Evolutionary conservation across 805 yeast species (phyloP), one percentile per base, ranked within the genome.

Genomic region (Saccharomycopsis amapae): DNA sequence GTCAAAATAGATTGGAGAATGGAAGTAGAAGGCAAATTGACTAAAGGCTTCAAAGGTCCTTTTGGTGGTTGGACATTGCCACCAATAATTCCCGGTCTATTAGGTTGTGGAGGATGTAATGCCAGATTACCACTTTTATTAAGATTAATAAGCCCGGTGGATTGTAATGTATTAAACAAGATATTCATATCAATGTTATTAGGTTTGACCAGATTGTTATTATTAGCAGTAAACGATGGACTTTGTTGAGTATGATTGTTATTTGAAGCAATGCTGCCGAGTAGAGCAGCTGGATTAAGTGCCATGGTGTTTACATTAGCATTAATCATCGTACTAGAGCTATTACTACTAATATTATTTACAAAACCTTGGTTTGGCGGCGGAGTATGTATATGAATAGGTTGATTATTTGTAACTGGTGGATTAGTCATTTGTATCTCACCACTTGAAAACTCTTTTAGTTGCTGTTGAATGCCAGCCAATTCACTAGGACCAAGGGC

Each of bases 391-490:
- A 22, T 31, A 23, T 5, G 26, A n/a, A 15, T 26, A 5, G 44
- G 26, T 25, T 10, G 19, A 30, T 13, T 32, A 19, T 34, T 19
- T 41, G 44, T 23, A 17, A 25, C 9, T 26, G 38, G 22, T 4
- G 41, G 33, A 26, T 13, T 28, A 23, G 17, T 17, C 24, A 20
- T 28, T 31, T 34, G 43, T 32, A 31, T 31, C 48, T 63, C 64
- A 38, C 64, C 68, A 45, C 64, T 66, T 51, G 62, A 64, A 46
- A 71, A 64, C n/a, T 55, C 56, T 38, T 60, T 59, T 31, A 71
- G 55, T 48, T 66, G 67, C n/a, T 53, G 51, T 51, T 65, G 69
- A 4, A 71, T 66, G 1, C 66, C 67, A 30, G 54, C 51, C 42
- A 71, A 59, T 31, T 69, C 72, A 15, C 55, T 52, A 12, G 58